Evolutionary conservation across 768 basidiomycete species (phyloP), one percentile per base, ranked within the genome.

Genomic region (Pleurotus eryngii): DNA sequence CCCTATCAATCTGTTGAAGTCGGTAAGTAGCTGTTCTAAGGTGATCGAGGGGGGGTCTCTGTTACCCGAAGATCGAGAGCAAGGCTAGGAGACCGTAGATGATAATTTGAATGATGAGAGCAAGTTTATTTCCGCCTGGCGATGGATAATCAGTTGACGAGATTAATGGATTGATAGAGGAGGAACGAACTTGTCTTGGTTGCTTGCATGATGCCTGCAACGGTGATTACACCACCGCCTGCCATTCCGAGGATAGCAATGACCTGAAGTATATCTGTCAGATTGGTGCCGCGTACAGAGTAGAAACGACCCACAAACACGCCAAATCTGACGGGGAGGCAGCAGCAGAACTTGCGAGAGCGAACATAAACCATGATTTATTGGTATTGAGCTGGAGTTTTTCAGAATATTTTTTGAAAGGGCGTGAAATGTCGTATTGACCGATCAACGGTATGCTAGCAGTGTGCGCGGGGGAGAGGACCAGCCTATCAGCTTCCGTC

Each of bases 291-390:
- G 14, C 38, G 17, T 20, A 26, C 47, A 39, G 24, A 45, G 8
- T 11, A 35, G 14, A 43, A 14, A 15, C 18, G 22, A 70, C 79
- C 61, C 57, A 80, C 78, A 47, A 80, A 67, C 46, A 76, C 77
- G 47, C 79, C 81, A 45, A 73, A 74, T 61, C 81, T 68, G 37
- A 77, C 76, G 7, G 81, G 79, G 49, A 81, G 73, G 66, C 79
- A 80, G 70, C 77, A 78, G 62, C 78, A 80, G 65, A 79, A 80
- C 39, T 71, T 79, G 61, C 78, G 76, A 49, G 73, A 71, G 45
- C 59, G 61, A 59, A 77, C 72, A 56, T 68, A 64, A 17, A 69
- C 67, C 72, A 74, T 76, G 60, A 59, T 68, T 57, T n/a, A 54
- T 61, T 40, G 51, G 57, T n/a, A 54, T 61, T 54, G 51, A 50